These are phyloP conservation scores for Serendipita indica DNA, from an alignment of 768 basidiomycete species.

Conservation along the genomic window DNA sequence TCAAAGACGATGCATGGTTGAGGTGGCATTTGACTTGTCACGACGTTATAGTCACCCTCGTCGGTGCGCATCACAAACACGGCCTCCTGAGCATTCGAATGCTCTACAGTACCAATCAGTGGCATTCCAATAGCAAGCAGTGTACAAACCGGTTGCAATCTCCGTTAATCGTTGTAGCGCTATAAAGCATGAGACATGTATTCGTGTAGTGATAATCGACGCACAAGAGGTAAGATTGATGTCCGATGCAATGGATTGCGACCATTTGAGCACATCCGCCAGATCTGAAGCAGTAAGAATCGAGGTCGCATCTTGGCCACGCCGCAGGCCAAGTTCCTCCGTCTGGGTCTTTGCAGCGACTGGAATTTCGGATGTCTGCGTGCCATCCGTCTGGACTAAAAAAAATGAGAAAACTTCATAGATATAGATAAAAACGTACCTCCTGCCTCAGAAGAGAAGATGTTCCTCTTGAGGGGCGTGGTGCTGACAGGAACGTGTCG, in stretches of 20 bases:
- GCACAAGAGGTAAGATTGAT: constrained; percentile 51
- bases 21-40: constrained; percentile 47
- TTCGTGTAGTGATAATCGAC: constrained; percentile 11
- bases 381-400: constrained; percentile 22
- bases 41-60: constrained; percentile 55
- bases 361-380: no score
- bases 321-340: neutral
- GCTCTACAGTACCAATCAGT: constrained; percentile 27
- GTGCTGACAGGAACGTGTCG: constrained; percentile 6
- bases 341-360: constrained; percentile 29
- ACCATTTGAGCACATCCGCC: constrained; percentile 53
- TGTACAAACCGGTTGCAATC: constrained; percentile 42
- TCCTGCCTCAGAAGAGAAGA: constrained; percentile 45
- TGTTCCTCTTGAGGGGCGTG: constrained; percentile 34
- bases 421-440: constrained; percentile 26
- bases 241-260: constrained; percentile 55
- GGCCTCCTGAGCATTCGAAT: constrained; percentile 50
- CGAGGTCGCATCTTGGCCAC: neutral
- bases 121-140: no score
- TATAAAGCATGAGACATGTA: constrained; percentile 16
- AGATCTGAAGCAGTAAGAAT: constrained; percentile 24
- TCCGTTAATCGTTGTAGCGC: constrained; percentile 57
- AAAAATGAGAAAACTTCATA: constrained; percentile 19
- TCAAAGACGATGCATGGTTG: constrained; percentile 53
- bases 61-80: constrained; percentile 56